These are phyloP conservation scores for Wickerhamomyces bovis DNA, from an alignment of 805 yeast genomes.

Conservation along the genomic window DNA sequence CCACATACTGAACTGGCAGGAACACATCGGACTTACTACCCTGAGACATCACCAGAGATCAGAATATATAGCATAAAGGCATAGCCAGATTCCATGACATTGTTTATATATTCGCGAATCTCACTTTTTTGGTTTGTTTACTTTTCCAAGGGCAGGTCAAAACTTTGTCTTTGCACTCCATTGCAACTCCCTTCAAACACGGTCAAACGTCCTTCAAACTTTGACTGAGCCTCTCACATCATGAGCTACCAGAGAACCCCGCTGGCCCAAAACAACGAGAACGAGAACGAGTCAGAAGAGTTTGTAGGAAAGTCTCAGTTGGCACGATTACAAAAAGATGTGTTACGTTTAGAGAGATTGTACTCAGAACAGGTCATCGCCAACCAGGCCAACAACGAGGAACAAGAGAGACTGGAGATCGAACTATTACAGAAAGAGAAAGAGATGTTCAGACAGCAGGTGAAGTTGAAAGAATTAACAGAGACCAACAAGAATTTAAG, in stretches of 20 bases:
- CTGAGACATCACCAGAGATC: constrained; percentile 14
- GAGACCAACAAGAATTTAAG: constrained; percentile 11
- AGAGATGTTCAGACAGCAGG: constrained; percentile 9
- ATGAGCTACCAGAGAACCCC: background rate
- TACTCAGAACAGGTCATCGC: constrained; percentile 19
- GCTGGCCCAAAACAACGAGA: constrained; percentile 1
- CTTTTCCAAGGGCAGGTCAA: constrained; percentile 1
- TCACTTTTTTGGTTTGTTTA: constrained; percentile 2
- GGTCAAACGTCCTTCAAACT: background rate
- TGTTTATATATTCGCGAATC: background rate
- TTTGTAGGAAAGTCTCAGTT: background rate
- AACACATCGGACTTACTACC: constrained; percentile 15
- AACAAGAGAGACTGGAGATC: constrained; percentile 29
- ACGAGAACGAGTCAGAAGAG: constrained; percentile 2
- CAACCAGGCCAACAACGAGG: constrained; percentile 26
- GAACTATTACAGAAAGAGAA: constrained; percentile 27
- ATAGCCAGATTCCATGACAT: background rate
- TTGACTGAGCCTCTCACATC: background rate
- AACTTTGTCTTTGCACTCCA: background rate
- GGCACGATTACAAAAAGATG: constrained; percentile 2
- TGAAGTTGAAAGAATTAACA: constrained; percentile 3
- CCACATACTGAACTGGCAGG: constrained; percentile 2
- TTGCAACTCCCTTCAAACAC: too few species aligned
- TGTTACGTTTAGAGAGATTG: constrained; percentile 13
- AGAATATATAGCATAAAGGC: constrained; percentile 10